A percentile compares a stretch with the other conserved stretches of the same genome.
These are phyloP conservation scores for Ophiostoma ips DNA, from an alignment of 2,329 filamentous ascomycete genomes.

Conservation along the genomic window DNA sequence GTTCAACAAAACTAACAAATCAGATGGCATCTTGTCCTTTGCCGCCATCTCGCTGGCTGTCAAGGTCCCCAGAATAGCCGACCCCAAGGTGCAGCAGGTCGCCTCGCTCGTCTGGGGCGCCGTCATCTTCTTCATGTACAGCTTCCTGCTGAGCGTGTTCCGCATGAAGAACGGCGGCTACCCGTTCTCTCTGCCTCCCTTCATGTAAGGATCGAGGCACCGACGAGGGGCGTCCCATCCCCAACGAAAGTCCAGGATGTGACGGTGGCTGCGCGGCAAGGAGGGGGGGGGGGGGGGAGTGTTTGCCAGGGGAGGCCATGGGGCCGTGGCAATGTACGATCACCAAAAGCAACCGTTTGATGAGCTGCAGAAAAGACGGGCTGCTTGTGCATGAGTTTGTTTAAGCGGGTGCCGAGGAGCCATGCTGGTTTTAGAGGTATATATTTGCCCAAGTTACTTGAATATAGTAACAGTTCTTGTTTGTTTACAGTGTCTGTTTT, in stretches of 20 bases:
- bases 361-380: neutral
- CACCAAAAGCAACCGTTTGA: neutral
- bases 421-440: neutral
- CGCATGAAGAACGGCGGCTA: constrained; percentile 90
- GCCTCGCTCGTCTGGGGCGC: constrained; percentile 68
- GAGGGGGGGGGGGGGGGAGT: neutral
- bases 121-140: constrained; percentile 72
- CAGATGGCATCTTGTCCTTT: constrained; percentile 63
- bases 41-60: constrained; percentile 80
- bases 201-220: constrained; percentile 38
- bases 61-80: constrained; percentile 79
- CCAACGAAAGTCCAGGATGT: neutral
- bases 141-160: constrained; percentile 88
- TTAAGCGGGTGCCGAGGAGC: neutral
- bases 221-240: too few relatives aligned
- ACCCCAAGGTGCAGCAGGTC: constrained; percentile 64
- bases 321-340: neutral
- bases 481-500: neutral
- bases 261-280: neutral
- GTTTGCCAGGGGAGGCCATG: neutral
- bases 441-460: neutral
- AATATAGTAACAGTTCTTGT: neutral
- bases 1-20: neutral
- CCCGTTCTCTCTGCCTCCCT: constrained; percentile 86
- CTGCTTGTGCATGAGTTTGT: neutral